Evolutionary conservation across 306 rosid species (phyloP).

Genomic region (Urtica urens): DNA sequence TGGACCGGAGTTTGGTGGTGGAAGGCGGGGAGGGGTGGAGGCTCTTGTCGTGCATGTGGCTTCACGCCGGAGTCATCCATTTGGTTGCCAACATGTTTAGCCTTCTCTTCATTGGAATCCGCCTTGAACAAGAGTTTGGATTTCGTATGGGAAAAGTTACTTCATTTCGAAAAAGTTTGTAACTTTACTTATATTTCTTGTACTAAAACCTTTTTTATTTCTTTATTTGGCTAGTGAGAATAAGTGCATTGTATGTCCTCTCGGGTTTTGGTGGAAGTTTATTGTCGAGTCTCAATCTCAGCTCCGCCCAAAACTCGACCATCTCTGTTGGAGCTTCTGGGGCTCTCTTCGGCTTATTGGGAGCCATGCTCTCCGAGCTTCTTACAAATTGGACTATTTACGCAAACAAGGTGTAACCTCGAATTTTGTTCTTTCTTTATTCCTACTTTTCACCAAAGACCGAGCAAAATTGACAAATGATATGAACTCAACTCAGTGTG

Average conservation of each 20-base stretch:
- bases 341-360: conserved; percentile 82
- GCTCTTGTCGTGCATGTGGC: conserved; percentile 73
- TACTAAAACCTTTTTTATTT: conserved; percentile 11
- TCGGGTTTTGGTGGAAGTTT: conserved; percentile 82
- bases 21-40: conserved; percentile 55
- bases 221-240: conserved; percentile 46
- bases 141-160: conserved; percentile 36
- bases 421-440: neutral
- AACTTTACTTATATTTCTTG: too few relatives aligned
- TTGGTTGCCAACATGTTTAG: conserved; percentile 63
- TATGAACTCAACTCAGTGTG: conserved; percentile 35
- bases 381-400: conserved; percentile 82
- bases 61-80: conserved; percentile 88
- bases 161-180: neutral
- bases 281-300: conserved; percentile 32
- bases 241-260: conserved; percentile 49
- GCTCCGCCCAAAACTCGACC: neutral
- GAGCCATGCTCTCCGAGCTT: conserved; percentile 95
- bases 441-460: neutral
- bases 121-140: conserved; percentile 84
- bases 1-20: conserved; percentile 37
- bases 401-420: conserved; percentile 44
- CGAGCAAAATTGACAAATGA: neutral
- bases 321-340: conserved; percentile 93
- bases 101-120: conserved; percentile 63